These are phyloP conservation scores for Solanum megistacrolobum DNA, from an alignment of 257 asterid species.

Conservation along the genomic window DNA sequence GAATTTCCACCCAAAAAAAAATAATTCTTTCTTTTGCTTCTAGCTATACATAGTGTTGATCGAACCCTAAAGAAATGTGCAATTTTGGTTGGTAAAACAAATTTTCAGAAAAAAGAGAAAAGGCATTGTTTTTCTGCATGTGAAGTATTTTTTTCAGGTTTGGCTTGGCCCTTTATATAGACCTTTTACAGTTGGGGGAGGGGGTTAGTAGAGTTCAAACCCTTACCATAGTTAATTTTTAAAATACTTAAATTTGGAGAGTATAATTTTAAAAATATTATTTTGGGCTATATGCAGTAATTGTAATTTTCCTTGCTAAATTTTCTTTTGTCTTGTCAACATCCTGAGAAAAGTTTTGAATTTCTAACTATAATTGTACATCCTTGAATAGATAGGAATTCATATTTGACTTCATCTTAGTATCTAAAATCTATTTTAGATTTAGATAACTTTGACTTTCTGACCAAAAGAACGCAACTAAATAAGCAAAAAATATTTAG, in stretches of 20 bases:
- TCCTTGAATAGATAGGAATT: neutral
- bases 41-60: neutral
- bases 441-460: neutral
- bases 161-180: constrained; percentile 8
- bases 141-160: constrained; percentile 3
- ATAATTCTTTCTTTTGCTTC: neutral
- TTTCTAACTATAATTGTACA: neutral
- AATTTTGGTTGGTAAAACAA: neutral
- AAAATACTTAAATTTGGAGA: constrained; percentile 8
- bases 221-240: constrained; percentile 19
- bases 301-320: neutral
- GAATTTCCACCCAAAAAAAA: neutral
- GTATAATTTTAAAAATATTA: neutral
- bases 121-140: neutral
- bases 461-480: neutral
- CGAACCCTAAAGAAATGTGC: neutral
- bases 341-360: neutral
- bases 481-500: neutral
- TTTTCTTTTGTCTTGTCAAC: neutral
- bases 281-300: neutral
- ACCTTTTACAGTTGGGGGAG: neutral
- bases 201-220: neutral
- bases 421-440: neutral
- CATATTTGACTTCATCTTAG: neutral
- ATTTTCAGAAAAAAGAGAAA: neutral